Evolutionary conservation across 2,329 filamentous ascomycete genomes (phyloP), one percentile per base, ranked within the genome.

Genomic region (Pseudogymnoascus sp.): DNA sequence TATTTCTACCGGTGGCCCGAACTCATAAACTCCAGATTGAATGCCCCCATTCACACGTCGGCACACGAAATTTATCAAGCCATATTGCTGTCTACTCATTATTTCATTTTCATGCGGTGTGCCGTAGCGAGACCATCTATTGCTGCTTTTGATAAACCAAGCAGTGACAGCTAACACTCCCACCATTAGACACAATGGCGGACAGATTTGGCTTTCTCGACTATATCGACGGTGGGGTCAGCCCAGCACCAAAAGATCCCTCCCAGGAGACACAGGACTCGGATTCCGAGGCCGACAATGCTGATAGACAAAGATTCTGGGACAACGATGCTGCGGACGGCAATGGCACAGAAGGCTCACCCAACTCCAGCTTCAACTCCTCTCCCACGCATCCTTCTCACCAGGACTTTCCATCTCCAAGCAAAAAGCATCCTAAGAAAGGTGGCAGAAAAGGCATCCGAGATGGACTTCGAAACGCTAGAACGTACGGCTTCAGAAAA

Each of bases 321-420:
- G 43, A 54, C 25, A 18, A 54, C n/a, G 25, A 32, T 16, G 3
- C 25, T 16, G n/a, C 43, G 3, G 4, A 16, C 4, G n/a, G 28
- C n/a, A 18, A 30, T 30, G 25, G 25, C n/a, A n/a, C n/a, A 11
- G 43, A 30, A 30, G 25, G 43, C 25, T 54, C 43, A 6, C 43
- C 43, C n/a, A 54, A 30, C 43, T 54, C 43, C 8, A 54, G 25
- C 43, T 54, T 54, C 43, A 32, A 54, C 43, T 54, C 43, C 43
- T 54, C 43, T 11, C 43, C 43, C 8, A 30, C 25, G 25, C 25
- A 7, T 54, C 25, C 43, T 8, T 2, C 25, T 12, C n/a, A 18
- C 8, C n/a, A 30, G 12, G 25, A 6, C 5, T 32, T 54, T 18
- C 43, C 43, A 25, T 6, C 43, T 1, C 25, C 25, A 18, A 8